A percentile compares a stretch with the other conserved stretches of the same genome.
phyloP scores from a whole-genome alignment of 176 grass and related monocot genomes.

The Musa troglodytarum region DNA sequence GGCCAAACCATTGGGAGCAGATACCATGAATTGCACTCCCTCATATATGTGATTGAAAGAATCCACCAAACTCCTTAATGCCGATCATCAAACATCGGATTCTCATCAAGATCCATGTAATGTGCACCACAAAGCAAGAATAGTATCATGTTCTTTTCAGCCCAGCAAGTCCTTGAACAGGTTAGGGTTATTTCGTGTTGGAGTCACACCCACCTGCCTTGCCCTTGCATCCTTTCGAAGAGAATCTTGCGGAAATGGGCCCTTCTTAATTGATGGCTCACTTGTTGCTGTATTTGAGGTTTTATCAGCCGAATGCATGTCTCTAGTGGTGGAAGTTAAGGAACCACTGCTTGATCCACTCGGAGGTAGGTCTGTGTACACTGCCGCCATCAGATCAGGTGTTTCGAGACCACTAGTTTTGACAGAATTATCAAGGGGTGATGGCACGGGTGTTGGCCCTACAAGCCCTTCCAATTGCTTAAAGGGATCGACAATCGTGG shows the following conservation, averaged over 20 bases:
- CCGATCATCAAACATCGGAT: background rate
- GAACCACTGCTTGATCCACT: slow-evolving; percentile 8
- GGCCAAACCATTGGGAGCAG: background rate
- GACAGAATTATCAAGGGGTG: slow-evolving; percentile 21
- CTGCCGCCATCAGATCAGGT: slow-evolving; percentile 60
- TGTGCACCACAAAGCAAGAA: background rate
- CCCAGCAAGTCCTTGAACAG: slow-evolving; percentile 88
- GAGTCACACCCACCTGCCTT: slow-evolving; percentile 73
- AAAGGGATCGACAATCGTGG: slow-evolving; percentile 58
- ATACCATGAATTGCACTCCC: background rate
- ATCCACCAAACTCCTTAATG: background rate
- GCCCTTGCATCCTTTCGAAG: slow-evolving; percentile 65
- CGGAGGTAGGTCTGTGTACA: slow-evolving; percentile 38
- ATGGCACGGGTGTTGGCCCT: slow-evolving; percentile 31
- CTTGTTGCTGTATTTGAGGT: slow-evolving; percentile 26
- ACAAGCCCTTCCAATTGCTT: slow-evolving; percentile 75
- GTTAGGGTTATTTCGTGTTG: slow-evolving; percentile 84
- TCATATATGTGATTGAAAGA: background rate
- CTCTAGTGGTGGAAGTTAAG: slow-evolving; percentile 17
- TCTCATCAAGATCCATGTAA: background rate
- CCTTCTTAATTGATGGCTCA: slow-evolving; percentile 42
- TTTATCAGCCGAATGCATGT: slow-evolving; percentile 11
- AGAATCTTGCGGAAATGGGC: slow-evolving; percentile 52
- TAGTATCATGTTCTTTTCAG: slow-evolving; percentile 17
- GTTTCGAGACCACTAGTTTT: slow-evolving; percentile 30